Evolutionary conservation across 371 early-diverging fungal genomes (phyloP), one percentile per base, ranked within the genome.

Genomic region (Rhizopus delemar): DNA sequence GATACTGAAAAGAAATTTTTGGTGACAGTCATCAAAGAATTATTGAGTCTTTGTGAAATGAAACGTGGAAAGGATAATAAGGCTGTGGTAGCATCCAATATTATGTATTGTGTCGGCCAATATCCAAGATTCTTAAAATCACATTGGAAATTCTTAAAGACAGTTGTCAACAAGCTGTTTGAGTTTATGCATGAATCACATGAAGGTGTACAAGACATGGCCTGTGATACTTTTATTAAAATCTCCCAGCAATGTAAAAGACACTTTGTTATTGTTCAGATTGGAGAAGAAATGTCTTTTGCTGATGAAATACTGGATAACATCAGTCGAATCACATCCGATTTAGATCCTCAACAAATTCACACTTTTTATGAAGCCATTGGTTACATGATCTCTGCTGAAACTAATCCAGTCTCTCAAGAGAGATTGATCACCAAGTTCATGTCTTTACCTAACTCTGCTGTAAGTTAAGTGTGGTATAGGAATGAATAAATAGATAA

Each of bases 161-260:
- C 99, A 0, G 99, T 99, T n/a, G 94, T 98, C 59, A 97, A 97
- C 87, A 99, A 99, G 74, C 80, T 99, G 41, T 99, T 99, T 78
- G 99, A 99, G 81, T 99, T 99, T 78, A 99, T 99, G 99, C 96
- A 98, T 68, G 99, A 99, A 78, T 80, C 89, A 5, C 98, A 99
- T 66, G 99, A 98, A 79, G 99, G 99, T 81, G 98, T 99, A 16
- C 97, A 98, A 73, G 99, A 99, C 75, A 99, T 99, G 99, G 99
- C 99, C 28, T 99, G 99, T 77, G 99, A 99, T 75, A 99, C 99
- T 3, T 99, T 99, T 74, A 95, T 97, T 64, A 98, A 95, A 72
- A 99, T 99, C 69, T 84, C 97, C 13, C 94, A 96, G 69, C 97
- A 97, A 71, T 97, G 98, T 78, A 90, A 90, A 46, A 87, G 93